Conservation (phyloP, 345 rosid genomes). For the Arabidopsis suecica region DNA sequence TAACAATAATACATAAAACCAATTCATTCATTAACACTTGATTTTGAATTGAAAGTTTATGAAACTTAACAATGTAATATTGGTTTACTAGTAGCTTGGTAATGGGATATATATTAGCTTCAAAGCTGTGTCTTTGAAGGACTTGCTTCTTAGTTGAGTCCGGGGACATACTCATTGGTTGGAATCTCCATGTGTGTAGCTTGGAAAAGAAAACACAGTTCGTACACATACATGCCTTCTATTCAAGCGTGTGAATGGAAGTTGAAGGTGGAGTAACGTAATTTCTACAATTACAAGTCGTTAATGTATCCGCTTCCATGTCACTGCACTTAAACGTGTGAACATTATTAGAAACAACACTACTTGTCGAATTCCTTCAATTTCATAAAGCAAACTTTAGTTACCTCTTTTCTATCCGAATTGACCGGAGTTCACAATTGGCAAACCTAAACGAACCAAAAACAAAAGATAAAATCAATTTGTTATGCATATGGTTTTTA, state of each 20-base stretch:
- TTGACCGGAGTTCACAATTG: slow-evolving; percentile 43
- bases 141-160: too few species aligned
- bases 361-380: background rate
- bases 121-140: too few species aligned
- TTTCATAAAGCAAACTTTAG: background rate
- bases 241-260: slow-evolving; percentile 24
- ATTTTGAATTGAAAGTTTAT: too few species aligned
- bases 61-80: too few species aligned
- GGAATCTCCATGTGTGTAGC: background rate
- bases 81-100: background rate
- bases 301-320: slow-evolving; percentile 26
- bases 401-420: slow-evolving; percentile 33
- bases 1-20: too few species aligned
- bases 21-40: too few species aligned
- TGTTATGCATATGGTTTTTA: background rate
- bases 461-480: background rate
- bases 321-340: slow-evolving; percentile 25
- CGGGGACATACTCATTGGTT: background rate
- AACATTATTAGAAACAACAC: background rate
- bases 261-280: slow-evolving; percentile 26
- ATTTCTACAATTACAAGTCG: slow-evolving; percentile 26
- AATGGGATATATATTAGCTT: background rate
- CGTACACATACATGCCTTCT: background rate
- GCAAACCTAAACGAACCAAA: slow-evolving; percentile 35
- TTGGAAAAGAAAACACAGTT: background rate